These are phyloP conservation scores for Magnaporthiopsis poae DNA, from an alignment of 2,329 filamentous ascomycete genomes.

Conservation along the genomic window DNA sequence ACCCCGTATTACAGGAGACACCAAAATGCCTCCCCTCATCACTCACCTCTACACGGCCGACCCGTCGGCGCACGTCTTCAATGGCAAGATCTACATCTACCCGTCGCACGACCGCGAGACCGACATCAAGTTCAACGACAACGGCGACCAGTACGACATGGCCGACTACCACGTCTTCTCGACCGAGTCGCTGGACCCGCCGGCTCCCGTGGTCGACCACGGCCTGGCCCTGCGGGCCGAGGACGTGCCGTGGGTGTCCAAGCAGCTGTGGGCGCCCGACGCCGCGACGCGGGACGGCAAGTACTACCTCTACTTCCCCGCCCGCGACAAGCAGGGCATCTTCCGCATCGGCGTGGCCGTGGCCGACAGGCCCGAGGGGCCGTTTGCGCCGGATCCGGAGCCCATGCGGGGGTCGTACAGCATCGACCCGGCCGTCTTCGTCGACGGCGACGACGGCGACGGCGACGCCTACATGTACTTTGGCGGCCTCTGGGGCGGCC, in stretches of 20 bases:
- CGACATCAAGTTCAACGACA: constrained; percentile 67
- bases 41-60: constrained; percentile 71
- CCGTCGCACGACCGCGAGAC: constrained; percentile 72
- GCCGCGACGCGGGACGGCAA: constrained; percentile 55
- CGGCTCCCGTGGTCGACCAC: constrained; percentile 55
- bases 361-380: constrained; percentile 53
- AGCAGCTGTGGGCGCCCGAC: constrained; percentile 75
- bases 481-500: constrained; percentile 71
- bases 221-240: constrained; percentile 55
- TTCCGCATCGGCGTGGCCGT: constrained; percentile 69
- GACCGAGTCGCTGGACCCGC: constrained; percentile 38
- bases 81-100: constrained; percentile 67
- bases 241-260: constrained; percentile 66
- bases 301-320: constrained; percentile 68
- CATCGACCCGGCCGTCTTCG: constrained; percentile 67
- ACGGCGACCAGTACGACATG: constrained; percentile 81
- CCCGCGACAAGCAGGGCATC: constrained; percentile 56
- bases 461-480: constrained; percentile 61
- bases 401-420: constrained; percentile 60
- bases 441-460: constrained; percentile 63
- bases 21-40: constrained; percentile 47
- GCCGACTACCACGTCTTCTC: constrained; percentile 73
- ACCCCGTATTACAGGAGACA: constrained; percentile 10
- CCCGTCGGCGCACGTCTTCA: constrained; percentile 71
- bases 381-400: constrained; percentile 55